Evolutionary conservation across 139 green algal genomes (phyloP).

Genomic region (Volvox reticuliferus): DNA sequence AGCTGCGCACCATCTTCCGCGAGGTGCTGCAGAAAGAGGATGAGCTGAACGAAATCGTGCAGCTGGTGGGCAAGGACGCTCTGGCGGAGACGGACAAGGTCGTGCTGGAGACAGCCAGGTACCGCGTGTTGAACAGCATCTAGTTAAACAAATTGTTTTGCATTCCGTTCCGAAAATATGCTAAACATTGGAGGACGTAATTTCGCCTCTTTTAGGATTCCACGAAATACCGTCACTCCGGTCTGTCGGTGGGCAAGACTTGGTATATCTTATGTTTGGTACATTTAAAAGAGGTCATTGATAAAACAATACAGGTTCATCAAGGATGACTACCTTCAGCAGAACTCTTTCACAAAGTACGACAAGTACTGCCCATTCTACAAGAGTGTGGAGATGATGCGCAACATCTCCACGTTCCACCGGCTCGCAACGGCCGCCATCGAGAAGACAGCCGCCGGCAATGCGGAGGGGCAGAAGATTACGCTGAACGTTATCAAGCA

Average conservation of each 20-base stretch:
- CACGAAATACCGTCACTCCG: too few species aligned
- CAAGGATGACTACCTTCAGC: conserved; percentile 99
- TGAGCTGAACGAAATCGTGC: conserved; percentile 99
- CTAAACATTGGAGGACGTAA: too few species aligned
- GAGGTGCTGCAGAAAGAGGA: conserved; percentile 98
- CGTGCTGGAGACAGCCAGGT: conserved; percentile 95
- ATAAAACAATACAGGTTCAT: conserved; percentile 76
- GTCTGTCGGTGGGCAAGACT: too few species aligned
- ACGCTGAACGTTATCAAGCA: conserved; percentile 98
- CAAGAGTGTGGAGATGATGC: conserved; percentile 97
- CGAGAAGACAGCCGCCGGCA: conserved; percentile 87
- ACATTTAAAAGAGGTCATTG: too few species aligned
- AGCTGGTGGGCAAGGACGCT: conserved; percentile 99
- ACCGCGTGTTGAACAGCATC: too few species aligned
- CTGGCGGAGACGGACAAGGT: conserved; percentile 99
- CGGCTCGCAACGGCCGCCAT: conserved; percentile 85
- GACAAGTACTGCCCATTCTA: conserved; percentile 98
- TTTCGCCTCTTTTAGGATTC: too few species aligned
- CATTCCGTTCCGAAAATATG: too few species aligned
- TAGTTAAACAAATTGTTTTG: too few species aligned
- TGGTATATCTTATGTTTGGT: too few species aligned
- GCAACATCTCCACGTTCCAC: conserved; percentile 94
- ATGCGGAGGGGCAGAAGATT: conserved; percentile 87
- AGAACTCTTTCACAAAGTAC: conserved; percentile 98
- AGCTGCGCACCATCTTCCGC: conserved; percentile 71